phyloP scores from a whole-genome alignment of 2,329 filamentous ascomycete genomes.

The Arthrobotrys musiformis region DNA sequence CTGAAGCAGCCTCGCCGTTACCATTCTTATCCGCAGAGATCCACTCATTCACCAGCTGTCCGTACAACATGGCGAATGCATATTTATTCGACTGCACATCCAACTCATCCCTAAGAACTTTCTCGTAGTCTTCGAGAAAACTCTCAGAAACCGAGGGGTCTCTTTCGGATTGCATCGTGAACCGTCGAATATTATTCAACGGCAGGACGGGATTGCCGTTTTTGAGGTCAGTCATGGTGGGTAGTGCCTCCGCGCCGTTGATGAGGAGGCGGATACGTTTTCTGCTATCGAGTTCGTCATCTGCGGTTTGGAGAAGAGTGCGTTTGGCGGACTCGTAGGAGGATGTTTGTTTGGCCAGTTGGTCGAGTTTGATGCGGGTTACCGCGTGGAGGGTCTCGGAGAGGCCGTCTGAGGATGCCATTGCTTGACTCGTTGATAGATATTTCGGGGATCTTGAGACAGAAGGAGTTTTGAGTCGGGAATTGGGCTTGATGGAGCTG shows the following conservation, averaged over 20 bases:
- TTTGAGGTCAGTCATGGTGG: conserved; percentile 56
- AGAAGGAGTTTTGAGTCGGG: neutral
- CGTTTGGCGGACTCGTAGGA: conserved; percentile 66
- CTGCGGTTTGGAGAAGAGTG: conserved; percentile 62
- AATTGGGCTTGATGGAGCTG: neutral
- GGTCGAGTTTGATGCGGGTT: conserved; percentile 69
- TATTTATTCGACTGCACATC: conserved; percentile 68
- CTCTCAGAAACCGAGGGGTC: conserved; percentile 68
- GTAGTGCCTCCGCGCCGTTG: conserved; percentile 62
- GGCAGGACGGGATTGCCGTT: conserved; percentile 60
- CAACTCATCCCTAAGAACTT: conserved; percentile 65
- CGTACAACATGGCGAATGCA: conserved; percentile 70
- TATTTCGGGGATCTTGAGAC: neutral
- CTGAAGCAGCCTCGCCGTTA: conserved; percentile 59
- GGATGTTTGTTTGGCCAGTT: conserved; percentile 66
- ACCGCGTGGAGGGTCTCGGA: conserved; percentile 68
- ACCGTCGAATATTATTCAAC: conserved; percentile 66
- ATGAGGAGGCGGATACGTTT: conserved; percentile 62
- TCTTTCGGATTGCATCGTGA: conserved; percentile 68
- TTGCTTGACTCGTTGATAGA: neutral
- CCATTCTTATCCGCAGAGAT: conserved; percentile 59
- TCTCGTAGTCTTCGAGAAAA: conserved; percentile 66
- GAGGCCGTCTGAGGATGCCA: conserved; percentile 34
- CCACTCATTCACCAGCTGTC: conserved; percentile 69
- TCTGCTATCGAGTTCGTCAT: conserved; percentile 57